Percentiles rank a stretch among this genome's conserved stretches.
Evolutionary conservation across 163 green algal species (phyloP).

Genomic region (Volvox carteri): DNA sequence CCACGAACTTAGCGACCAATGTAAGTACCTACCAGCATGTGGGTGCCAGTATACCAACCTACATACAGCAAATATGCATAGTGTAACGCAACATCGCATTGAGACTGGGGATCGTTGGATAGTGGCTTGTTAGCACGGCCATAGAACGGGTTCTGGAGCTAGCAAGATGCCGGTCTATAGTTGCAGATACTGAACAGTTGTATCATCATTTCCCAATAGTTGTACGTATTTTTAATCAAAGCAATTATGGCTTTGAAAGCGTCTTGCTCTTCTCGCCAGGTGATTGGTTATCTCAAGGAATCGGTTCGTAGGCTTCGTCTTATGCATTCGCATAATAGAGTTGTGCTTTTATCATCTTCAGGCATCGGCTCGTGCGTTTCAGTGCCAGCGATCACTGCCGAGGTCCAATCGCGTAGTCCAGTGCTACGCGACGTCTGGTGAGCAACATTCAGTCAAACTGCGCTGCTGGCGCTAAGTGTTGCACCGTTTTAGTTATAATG

Average conservation of each 20-base stretch:
- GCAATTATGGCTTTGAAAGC: conserved; percentile 30
- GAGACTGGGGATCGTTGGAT: too few relatives aligned
- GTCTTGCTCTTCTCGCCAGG: conserved; percentile 41
- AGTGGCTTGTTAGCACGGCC: too few relatives aligned
- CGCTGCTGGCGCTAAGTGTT: neutral
- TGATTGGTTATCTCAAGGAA: neutral
- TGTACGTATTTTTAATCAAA: neutral
- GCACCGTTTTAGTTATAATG: neutral
- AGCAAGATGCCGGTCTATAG: neutral
- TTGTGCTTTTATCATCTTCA: neutral
- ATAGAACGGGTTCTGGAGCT: conserved; percentile 6
- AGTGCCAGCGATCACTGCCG: neutral
- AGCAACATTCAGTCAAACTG: too few relatives aligned
- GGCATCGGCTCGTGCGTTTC: neutral
- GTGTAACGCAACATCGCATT: too few relatives aligned
- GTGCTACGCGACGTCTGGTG: conserved; percentile 26
- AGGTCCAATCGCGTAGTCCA: neutral
- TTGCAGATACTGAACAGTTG: neutral
- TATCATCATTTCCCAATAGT: too few relatives aligned
- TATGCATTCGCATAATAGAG: too few relatives aligned
- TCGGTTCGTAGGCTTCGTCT: too few relatives aligned
- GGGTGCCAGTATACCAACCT: too few relatives aligned
- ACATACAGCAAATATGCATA: too few relatives aligned
- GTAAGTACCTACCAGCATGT: too few relatives aligned
- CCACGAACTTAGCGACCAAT: too few relatives aligned